These are phyloP conservation scores for Brassica incana DNA, from an alignment of 345 rosid species.

Conservation along the genomic window DNA sequence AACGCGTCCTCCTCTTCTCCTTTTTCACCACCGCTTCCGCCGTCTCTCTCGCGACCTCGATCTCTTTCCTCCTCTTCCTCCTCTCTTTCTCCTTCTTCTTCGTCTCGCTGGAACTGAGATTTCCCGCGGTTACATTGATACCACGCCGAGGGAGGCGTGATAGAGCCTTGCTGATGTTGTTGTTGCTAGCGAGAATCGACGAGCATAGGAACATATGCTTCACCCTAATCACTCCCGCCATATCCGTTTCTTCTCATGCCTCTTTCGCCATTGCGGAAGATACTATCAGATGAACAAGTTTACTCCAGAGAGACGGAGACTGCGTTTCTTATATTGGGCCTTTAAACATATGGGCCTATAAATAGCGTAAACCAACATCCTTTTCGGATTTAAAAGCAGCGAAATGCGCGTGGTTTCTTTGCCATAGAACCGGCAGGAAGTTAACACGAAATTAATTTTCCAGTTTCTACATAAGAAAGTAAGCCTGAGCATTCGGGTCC, in stretches of 20 bases:
- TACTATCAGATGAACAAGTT: neutral
- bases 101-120: constrained; percentile 27
- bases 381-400: constrained; percentile 31
- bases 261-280: constrained; percentile 22
- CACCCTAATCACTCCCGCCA: constrained; percentile 38
- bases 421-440: constrained; percentile 42
- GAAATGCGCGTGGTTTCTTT: constrained; percentile 46
- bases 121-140: constrained; percentile 34
- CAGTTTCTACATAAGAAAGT: neutral
- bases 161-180: neutral
- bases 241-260: constrained; percentile 32
- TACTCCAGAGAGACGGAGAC: neutral
- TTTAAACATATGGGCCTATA: neutral
- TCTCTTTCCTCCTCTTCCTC: constrained; percentile 34
- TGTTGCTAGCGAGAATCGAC: constrained; percentile 13
- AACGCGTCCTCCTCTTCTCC: constrained; percentile 82
- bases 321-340: constrained; percentile 12
- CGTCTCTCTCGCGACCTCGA: constrained; percentile 16
- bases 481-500: no score
- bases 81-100: constrained; percentile 40
- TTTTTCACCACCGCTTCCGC: constrained; percentile 39
- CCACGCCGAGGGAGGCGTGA: constrained; percentile 18
- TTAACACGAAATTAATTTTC: no score
- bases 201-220: constrained; percentile 36
- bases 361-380: constrained; percentile 22